Conservation (phyloP, 306 rosid species). For the Rosa lucieae region DNA sequence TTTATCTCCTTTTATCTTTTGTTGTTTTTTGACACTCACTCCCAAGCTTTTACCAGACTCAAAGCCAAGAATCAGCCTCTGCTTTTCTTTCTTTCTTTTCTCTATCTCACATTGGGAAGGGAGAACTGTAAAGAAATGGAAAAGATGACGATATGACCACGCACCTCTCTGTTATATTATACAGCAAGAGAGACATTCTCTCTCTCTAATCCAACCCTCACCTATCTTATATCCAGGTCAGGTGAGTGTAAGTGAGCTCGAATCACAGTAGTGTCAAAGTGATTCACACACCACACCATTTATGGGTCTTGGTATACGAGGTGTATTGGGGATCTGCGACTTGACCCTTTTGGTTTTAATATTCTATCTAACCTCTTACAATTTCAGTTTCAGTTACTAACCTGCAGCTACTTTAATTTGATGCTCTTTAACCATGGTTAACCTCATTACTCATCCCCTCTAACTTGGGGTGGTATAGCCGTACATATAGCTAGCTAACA, state of each 20-base stretch:
- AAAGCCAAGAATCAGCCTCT: conserved; percentile 37
- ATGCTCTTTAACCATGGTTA: conserved; percentile 9
- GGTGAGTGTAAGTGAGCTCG: background rate
- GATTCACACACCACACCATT: background rate
- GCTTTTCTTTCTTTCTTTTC: conserved; percentile 13
- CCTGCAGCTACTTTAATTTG: background rate
- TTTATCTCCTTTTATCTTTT: background rate
- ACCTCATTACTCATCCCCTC: background rate
- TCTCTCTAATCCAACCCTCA: background rate
- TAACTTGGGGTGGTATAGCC: background rate
- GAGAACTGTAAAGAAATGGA: conserved; percentile 36
- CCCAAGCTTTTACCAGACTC: conserved; percentile 52
- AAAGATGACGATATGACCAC: conserved; percentile 46
- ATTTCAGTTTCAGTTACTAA: background rate
- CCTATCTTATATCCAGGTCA: background rate
- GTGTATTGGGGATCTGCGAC: conserved; percentile 12
- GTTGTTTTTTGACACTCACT: conserved; percentile 61
- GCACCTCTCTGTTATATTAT: conserved; percentile 1
- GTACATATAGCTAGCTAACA: background rate
- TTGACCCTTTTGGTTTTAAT: background rate
- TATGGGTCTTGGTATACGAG: background rate
- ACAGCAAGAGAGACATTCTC: background rate
- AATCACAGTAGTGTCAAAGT: background rate
- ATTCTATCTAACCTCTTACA: background rate
- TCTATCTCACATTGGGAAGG: conserved; percentile 44